Conservation (phyloP, 257 asterid genomes). For the Capsicum rhomboideum region DNA sequence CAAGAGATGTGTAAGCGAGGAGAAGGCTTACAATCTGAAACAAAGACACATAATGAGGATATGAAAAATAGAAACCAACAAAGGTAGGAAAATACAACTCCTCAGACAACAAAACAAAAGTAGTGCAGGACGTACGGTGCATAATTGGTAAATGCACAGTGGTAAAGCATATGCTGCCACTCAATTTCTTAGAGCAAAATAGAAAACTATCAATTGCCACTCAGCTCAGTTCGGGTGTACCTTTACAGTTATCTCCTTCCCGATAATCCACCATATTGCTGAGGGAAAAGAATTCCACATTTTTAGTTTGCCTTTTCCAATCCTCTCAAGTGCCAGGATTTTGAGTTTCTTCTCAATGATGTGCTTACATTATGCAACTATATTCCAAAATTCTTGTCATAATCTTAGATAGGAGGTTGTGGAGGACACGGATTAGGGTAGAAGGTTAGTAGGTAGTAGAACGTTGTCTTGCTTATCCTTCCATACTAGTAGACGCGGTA, state of each 20-base stretch:
- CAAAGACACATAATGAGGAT: neutral
- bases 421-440: too few species aligned
- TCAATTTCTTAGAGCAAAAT: neutral
- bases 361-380: neutral
- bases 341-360: neutral
- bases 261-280: neutral
- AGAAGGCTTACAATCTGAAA: conserved; percentile 69
- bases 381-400: neutral
- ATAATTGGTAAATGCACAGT: neutral
- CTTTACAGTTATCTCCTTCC: neutral
- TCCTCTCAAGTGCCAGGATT: neutral
- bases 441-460: too few species aligned
- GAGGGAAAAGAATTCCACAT: neutral
- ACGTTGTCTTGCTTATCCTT: too few species aligned
- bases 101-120: neutral
- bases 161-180: neutral
- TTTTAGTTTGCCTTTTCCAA: neutral
- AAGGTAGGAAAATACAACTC: neutral
- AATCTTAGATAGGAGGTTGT: too few species aligned
- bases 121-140: neutral
- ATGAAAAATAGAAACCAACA: neutral
- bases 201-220: neutral
- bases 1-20: conserved; percentile 49
- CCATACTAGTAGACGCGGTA: too few species aligned
- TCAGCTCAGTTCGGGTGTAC: neutral